These are phyloP conservation scores for Podospora pseudocomata DNA, from an alignment of 495 filamentous ascomycete species.

Conservation along the genomic window DNA sequence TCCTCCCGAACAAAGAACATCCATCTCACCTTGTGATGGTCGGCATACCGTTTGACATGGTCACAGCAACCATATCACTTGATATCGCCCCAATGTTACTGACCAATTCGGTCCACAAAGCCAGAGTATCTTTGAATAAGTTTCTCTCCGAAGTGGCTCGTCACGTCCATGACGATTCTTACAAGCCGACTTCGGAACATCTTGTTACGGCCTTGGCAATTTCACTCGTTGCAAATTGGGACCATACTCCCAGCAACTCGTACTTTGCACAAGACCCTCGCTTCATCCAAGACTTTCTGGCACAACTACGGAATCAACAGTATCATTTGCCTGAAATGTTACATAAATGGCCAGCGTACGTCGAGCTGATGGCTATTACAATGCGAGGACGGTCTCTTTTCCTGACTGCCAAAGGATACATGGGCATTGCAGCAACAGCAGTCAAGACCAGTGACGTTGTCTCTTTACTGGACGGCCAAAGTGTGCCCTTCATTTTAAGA, in stretches of 20 bases:
- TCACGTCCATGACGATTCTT: neutral
- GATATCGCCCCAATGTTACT: neutral
- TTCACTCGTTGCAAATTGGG: neutral
- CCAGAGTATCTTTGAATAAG: neutral
- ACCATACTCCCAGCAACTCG: neutral
- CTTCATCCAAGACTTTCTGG: neutral
- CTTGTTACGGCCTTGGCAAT: neutral
- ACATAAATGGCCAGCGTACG: constrained; percentile 17
- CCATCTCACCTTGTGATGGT: neutral
- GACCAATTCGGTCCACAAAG: neutral
- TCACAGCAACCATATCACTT: neutral
- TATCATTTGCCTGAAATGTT: constrained; percentile 13
- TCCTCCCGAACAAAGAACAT: neutral
- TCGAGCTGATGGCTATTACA: constrained; percentile 12
- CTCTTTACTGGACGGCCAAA: neutral
- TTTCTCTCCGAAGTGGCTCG: neutral
- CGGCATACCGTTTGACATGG: neutral
- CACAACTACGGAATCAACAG: neutral
- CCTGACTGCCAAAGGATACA: neutral
- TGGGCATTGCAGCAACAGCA: constrained; percentile 6
- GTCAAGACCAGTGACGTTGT: constrained; percentile 26
- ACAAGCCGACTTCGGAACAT: neutral
- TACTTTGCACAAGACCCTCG: neutral
- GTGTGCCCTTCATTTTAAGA: neutral
- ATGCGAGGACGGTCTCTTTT: constrained; percentile 13